Conservation (phyloP, 352 stramenopile species). For the Phytophthora idaei region DNA sequence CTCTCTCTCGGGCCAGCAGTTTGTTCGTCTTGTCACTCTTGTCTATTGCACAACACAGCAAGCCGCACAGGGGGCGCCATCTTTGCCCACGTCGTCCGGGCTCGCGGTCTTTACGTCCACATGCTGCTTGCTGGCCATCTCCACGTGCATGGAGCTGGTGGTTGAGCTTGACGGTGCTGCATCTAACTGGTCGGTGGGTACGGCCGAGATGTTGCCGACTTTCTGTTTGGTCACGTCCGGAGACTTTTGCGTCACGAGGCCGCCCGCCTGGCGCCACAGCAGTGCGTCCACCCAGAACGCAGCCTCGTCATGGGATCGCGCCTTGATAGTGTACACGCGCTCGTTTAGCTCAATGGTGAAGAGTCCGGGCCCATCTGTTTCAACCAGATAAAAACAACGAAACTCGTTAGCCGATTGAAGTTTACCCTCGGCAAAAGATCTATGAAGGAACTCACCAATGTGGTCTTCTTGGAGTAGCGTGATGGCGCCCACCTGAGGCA, state of each 20-base stretch:
- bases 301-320: conserved; percentile 83
- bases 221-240: conserved; percentile 53
- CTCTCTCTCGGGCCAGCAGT: conserved; percentile 14
- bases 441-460: conserved; percentile 38
- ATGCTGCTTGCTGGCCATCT: conserved; percentile 35
- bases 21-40: conserved; percentile 13
- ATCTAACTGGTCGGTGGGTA: conserved; percentile 47
- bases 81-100: conserved; percentile 46
- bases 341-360: conserved; percentile 92
- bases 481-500: conserved; percentile 92
- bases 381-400: conserved; percentile 17
- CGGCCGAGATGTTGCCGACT: conserved; percentile 41
- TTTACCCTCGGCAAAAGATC: not conserved
- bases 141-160: conserved; percentile 34
- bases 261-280: conserved; percentile 82
- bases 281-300: conserved; percentile 89
- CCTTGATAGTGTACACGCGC: conserved; percentile 92
- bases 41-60: conserved; percentile 80
- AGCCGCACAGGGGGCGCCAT: conserved; percentile 51
- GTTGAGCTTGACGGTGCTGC: conserved; percentile 15
- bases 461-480: conserved; percentile 75
- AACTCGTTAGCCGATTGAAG: conserved; percentile 10
- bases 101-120: conserved; percentile 24
- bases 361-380: conserved; percentile 75
- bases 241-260: conserved; percentile 82